Evolutionary conservation across 192 early-diverging fungal species (phyloP).

Genomic region (Rhizophlyctis rosea): DNA sequence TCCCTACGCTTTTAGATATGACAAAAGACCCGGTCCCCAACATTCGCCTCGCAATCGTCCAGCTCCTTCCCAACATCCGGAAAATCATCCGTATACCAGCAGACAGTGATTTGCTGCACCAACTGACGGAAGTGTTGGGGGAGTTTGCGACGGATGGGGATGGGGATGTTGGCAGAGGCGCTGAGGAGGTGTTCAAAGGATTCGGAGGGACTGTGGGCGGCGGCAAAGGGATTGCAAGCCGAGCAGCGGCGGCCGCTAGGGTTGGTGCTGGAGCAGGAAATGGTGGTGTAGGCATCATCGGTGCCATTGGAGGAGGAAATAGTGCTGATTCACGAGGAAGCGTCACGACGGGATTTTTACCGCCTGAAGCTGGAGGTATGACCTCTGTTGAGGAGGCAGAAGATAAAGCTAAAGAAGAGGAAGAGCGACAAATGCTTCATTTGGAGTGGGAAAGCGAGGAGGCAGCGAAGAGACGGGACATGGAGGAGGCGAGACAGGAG

Average conservation of each 20-base stretch:
- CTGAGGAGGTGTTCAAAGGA: conserved; percentile 4
- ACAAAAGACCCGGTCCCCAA: conserved; percentile 45
- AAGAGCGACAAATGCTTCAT: conserved; percentile 11
- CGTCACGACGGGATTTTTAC: no score
- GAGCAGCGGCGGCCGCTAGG: background rate
- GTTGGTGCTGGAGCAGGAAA: background rate
- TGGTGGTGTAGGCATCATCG: background rate
- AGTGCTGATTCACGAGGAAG: no score
- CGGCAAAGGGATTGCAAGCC: background rate
- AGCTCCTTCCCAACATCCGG: conserved; percentile 29
- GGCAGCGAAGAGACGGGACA: conserved; percentile 12
- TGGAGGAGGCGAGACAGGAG: conserved; percentile 23
- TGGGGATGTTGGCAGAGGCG: conserved; percentile 15
- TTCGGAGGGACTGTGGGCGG: conserved; percentile 6
- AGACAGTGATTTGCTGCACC: conserved; percentile 23
- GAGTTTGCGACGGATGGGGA: conserved; percentile 22
- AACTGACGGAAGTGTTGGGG: conserved; percentile 25
- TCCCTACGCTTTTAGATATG: conserved; percentile 30
- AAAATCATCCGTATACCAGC: conserved; percentile 23
- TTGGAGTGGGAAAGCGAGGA: conserved; percentile 25
- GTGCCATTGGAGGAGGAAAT: no score
- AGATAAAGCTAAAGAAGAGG: conserved; percentile 21
- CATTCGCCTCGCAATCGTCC: conserved; percentile 32
- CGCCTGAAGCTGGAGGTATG: no score
- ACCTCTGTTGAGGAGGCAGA: no score